These are phyloP conservation scores for Coemansia sp. DNA, from an alignment of 371 early-diverging fungal genomes.

Conservation along the genomic window DNA sequence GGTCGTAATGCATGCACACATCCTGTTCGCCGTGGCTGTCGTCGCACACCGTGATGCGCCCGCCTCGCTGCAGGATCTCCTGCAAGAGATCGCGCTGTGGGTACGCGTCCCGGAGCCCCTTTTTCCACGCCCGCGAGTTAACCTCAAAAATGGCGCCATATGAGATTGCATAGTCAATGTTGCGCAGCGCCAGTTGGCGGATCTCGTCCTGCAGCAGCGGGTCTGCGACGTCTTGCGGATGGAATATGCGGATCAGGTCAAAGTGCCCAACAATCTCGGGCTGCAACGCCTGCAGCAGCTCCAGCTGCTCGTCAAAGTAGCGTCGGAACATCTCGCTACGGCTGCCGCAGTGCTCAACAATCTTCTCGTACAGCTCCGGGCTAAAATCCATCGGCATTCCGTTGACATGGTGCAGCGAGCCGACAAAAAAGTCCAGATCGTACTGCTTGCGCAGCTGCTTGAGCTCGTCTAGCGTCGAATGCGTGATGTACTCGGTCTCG, in stretches of 20 bases:
- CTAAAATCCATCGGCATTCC: slow-evolving; percentile 85
- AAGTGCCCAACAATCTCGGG: slow-evolving; percentile 93
- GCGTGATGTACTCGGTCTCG: slow-evolving; percentile 85
- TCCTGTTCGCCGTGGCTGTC: slow-evolving; percentile 89
- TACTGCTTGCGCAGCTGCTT: slow-evolving; percentile 28
- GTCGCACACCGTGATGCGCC: slow-evolving; percentile 83
- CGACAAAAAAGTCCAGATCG: slow-evolving; percentile 81
- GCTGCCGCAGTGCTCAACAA: slow-evolving; percentile 49
- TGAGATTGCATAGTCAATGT: slow-evolving; percentile 70
- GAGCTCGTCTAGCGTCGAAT: slow-evolving; percentile 26
- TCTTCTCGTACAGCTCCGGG: slow-evolving; percentile 56
- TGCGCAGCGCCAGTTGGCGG: slow-evolving; percentile 70
- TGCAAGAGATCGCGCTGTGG: slow-evolving; percentile 79
- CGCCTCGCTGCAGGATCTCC: slow-evolving; percentile 65
- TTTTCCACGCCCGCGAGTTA: slow-evolving; percentile 90
- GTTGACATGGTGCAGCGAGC: slow-evolving; percentile 88
- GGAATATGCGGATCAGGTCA: slow-evolving; percentile 86
- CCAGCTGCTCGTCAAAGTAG: slow-evolving; percentile 88
- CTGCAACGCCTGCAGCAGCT: slow-evolving; percentile 63
- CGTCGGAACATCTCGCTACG: slow-evolving; percentile 59
- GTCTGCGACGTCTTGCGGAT: slow-evolving; percentile 51
- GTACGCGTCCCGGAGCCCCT: slow-evolving; percentile 81
- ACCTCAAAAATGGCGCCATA: slow-evolving; percentile 92
- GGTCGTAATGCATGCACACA: slow-evolving; percentile 77
- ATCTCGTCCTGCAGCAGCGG: slow-evolving; percentile 49